Evolutionary conservation across 768 basidiomycete genomes (phyloP).

Genomic region (Leucocoprinus leucothites): DNA sequence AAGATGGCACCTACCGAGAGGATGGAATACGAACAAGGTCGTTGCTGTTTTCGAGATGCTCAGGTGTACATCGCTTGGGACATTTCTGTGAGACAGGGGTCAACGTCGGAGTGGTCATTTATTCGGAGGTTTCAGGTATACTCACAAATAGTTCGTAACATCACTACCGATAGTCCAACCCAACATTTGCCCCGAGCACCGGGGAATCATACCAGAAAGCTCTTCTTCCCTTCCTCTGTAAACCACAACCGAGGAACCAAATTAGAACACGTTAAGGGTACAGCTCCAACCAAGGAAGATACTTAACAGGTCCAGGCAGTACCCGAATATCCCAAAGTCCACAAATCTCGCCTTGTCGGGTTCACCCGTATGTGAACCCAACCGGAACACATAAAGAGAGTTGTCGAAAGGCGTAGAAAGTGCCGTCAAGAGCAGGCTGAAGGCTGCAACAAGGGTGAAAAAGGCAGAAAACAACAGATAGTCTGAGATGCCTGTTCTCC

Average conservation of each 20-base stretch:
- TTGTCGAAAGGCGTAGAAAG: not conserved
- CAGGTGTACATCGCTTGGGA: not conserved
- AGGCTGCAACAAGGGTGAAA: not conserved
- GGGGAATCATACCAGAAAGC: too few relatives aligned
- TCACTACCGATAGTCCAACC: too few relatives aligned
- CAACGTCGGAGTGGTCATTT: too few relatives aligned
- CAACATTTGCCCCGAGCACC: too few relatives aligned
- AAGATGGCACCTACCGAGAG: not conserved
- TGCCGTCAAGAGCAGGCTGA: not conserved
- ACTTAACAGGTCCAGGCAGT: not conserved
- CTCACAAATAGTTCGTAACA: too few relatives aligned
- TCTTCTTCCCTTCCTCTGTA: too few relatives aligned
- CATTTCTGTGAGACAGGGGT: not conserved
- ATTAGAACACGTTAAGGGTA: too few relatives aligned
- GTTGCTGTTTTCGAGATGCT: not conserved
- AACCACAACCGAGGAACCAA: too few relatives aligned
- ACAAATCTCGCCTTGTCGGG: not conserved
- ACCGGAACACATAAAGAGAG: not conserved
- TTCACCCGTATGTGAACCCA: not conserved
- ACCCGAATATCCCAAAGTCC: constrained; percentile 1
- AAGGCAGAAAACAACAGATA: not conserved
- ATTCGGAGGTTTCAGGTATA: too few relatives aligned
- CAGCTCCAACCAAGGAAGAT: too few relatives aligned
- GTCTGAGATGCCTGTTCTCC: not conserved
- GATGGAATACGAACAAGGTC: not conserved